Base-by-base conservation (phyloP, 352 stramenopile species). In the Phytophthora pisi region DNA sequence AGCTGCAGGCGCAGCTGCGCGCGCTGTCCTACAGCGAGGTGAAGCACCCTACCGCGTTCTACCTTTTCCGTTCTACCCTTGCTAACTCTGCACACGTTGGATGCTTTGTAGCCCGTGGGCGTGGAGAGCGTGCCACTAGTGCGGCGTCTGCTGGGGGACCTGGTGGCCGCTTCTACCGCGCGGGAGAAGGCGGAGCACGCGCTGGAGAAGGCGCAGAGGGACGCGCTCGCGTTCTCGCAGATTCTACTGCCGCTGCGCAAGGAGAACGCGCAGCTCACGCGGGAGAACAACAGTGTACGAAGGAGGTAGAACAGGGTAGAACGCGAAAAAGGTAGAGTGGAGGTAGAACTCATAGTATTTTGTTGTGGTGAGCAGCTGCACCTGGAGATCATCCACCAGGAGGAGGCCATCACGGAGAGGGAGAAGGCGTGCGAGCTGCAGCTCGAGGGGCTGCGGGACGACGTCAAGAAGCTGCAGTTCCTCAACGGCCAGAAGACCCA, bases 351-450 rank as follows among this genome's bases (percentile, higher is more conserved):
- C 36, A 16, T 9, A 9, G 16, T 13, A 15, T 16, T 6, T 28
- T 26, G 15, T 28, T 57, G 24, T 56, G 20, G 16, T 51, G 38
- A 10, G 40, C 16, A 93, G 85, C 75, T 93, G 6, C 84, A 92
- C 62, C 51, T 92, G 46, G 83, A 93, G 66, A 82, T 91, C 51
- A 93, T 93, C 56, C 86, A 93, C 67, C 83, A 93, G 49, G 83
- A 93, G 78, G 86, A 93, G 52, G 75, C 78, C 18, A 79, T 92
- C 34, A 78, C 71, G 5, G 82, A 92, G 70, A 72, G 82, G 28
- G 86, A 93, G 57, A 82, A 86, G 28, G 56, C 69, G 4, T 92
- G 83, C 49, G 77, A 91, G 38, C 64, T 90, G 34, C 68, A 91
- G 68, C 64, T 92, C 16, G 77, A 93, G 57, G 72, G 74, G n/a